Evolutionary conservation across 441 rosid species (phyloP).

Genomic region (Adansonia gregorii): DNA sequence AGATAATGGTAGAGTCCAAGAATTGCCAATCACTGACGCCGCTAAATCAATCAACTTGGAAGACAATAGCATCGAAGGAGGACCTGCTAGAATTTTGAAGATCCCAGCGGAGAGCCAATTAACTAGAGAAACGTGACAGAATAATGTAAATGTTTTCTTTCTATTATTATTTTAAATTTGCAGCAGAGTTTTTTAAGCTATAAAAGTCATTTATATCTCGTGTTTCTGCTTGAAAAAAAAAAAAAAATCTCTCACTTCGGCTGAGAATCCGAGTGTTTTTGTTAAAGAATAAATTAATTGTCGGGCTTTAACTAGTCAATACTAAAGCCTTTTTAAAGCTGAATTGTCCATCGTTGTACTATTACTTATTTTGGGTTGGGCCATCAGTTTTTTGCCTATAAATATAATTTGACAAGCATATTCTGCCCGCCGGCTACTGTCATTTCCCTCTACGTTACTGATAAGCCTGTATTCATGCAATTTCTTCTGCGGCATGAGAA

Average conservation of each 20-base stretch:
- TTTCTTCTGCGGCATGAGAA: background rate
- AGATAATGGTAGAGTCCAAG: conserved; percentile 33
- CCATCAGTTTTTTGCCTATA: background rate
- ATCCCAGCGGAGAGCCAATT: background rate
- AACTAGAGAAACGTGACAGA: background rate
- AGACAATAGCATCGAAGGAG: background rate
- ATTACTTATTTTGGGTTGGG: background rate
- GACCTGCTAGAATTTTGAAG: conserved; percentile 12
- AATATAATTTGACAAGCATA: background rate
- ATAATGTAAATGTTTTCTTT: background rate
- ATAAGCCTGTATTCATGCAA: background rate
- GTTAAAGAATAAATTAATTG: background rate
- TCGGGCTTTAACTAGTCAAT: conserved; percentile 3
- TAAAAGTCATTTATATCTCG: background rate
- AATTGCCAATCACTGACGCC: conserved; percentile 55
- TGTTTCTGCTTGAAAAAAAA: no score
- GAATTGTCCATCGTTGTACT: background rate
- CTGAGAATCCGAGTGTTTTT: background rate
- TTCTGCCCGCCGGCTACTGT: background rate
- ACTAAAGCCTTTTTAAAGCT: background rate
- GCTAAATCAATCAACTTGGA: conserved; percentile 33
- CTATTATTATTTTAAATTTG: background rate
- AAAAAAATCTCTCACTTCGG: background rate
- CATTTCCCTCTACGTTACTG: background rate
- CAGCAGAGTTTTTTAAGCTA: conserved; percentile 1